Conservation (phyloP, 2,329 filamentous ascomycete genomes). For the Mycocentrospora acerina region DNA sequence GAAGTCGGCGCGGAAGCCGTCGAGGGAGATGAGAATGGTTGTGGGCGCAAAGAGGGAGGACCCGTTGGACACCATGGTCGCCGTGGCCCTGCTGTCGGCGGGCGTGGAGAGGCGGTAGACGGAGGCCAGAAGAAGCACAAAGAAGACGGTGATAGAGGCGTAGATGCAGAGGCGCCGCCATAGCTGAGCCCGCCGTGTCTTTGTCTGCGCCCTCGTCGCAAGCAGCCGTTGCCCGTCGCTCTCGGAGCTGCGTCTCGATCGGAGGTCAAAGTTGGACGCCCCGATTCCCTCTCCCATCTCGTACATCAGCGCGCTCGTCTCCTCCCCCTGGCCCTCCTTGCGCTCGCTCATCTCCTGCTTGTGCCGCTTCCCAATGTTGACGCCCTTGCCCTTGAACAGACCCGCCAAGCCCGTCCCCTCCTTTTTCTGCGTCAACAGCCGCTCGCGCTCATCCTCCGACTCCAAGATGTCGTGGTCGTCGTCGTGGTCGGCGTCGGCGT, state of each 20-base stretch:
- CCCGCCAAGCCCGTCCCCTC: conserved; percentile 27
- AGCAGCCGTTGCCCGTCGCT: conserved; percentile 55
- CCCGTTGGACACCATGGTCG: conserved; percentile 66
- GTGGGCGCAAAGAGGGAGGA: conserved; percentile 88
- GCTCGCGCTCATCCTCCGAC: conserved; percentile 51
- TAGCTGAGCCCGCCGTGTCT: conserved; percentile 36
- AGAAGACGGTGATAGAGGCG: conserved; percentile 53
- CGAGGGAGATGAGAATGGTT: conserved; percentile 88
- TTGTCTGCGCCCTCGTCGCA: conserved; percentile 49
- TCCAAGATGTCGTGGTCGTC: conserved; percentile 45
- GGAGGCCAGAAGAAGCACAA: conserved; percentile 57
- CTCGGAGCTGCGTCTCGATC: conserved; percentile 43
- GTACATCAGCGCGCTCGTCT: conserved; percentile 78
- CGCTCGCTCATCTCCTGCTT: conserved; percentile 29
- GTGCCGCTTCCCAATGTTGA: conserved; percentile 34
- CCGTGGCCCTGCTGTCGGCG: conserved; percentile 20
- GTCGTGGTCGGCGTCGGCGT: too few species aligned
- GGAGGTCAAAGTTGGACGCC: conserved; percentile 53
- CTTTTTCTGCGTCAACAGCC: conserved; percentile 39
- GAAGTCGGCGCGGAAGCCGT: conserved; percentile 95
- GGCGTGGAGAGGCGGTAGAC: conserved; percentile 57
- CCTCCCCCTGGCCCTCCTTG: conserved; percentile 56
- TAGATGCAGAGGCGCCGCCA: conserved; percentile 46
- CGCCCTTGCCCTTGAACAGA: conserved; percentile 29
- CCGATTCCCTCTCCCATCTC: conserved; percentile 84